Conservation (phyloP, 2,329 filamentous ascomycete genomes). For the Onygenales sp. region DNA sequence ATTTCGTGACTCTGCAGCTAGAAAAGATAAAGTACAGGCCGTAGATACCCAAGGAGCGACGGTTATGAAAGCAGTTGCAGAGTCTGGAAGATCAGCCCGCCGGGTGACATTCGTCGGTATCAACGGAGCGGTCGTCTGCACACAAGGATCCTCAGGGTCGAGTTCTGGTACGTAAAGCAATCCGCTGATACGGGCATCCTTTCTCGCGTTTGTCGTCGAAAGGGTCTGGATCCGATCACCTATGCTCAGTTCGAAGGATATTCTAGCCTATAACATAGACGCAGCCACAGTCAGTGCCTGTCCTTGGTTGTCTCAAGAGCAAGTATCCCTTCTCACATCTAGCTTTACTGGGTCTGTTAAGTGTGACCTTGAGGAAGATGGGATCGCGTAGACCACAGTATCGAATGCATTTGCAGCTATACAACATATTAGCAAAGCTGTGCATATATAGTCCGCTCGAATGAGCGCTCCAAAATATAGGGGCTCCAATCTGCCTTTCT, state of each 20-base stretch:
- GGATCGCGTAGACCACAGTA: not conserved
- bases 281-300: not conserved
- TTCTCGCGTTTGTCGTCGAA: conserved; percentile 55
- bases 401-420: not conserved
- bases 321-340: conserved; percentile 1
- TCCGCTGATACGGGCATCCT: conserved; percentile 59
- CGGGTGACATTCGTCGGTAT: conserved; percentile 69
- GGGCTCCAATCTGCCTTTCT: too few species aligned
- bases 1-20: conserved; percentile 53
- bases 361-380: not conserved
- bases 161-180: conserved; percentile 79
- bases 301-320: not conserved
- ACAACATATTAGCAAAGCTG: not conserved
- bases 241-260: conserved; percentile 25
- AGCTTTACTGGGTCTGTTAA: not conserved
- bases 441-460: not conserved
- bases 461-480: too few species aligned
- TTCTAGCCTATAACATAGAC: not conserved
- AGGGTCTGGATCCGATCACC: conserved; percentile 62
- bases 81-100: conserved; percentile 53
- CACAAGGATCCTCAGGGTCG: conserved; percentile 49
- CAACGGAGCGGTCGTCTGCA: conserved; percentile 51
- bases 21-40: conserved; percentile 63
- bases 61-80: conserved; percentile 65
- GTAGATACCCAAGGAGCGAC: conserved; percentile 77